Base-by-base conservation (phyloP, 805 yeast species). In the Zygosaccharomyces gambellarensis region DNA sequence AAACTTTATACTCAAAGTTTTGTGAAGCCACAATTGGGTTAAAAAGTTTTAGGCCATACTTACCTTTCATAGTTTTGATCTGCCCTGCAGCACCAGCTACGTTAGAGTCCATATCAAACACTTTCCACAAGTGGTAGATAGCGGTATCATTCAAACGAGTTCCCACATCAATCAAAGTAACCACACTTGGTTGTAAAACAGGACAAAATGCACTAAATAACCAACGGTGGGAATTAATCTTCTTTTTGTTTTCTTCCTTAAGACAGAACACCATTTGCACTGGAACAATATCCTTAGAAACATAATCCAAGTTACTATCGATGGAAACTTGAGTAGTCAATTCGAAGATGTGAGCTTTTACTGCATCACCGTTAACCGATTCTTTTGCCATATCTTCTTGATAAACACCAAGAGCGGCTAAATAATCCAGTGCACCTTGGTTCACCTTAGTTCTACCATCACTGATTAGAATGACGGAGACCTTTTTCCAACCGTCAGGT, bases 11-110 rank as follows among this genome's bases (percentile, higher is more conserved):
- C 68, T 92, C 98, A 61, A 92, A 92, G 65, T 92, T 92, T 66
- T 92, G 98, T 0, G 97, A 88, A 0, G 97, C 97, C 42, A 92
- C 97, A 39, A 92, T 72, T 9, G 98, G 98, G 67, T 92, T 92
- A 21, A 87, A 66, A 53, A 94, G 72, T 55, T 90, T 88, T 22
- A 71, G 61, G 79, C 97, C 89, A 27, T 82, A 85, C 59, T 82
- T 86, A 39, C 99, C 99, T 60, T 89, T 90, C 87, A 92, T 85
- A 0, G 98, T 89, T 54, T 86, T 86, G 63, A 94, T 90, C 68
- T 94, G 98, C 54, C 99, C 99, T 11, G 98, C 97, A 1, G 96
- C 99, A 54, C 99, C 99, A 0, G 97, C 99, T 46, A 94, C 96
- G 60, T 92, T 90, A 1, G 97, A 90, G 64, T 94, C 97, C 58